Evolutionary conservation across 352 stramenopile genomes (phyloP).

Genomic region (Pythium aquatile): DNA sequence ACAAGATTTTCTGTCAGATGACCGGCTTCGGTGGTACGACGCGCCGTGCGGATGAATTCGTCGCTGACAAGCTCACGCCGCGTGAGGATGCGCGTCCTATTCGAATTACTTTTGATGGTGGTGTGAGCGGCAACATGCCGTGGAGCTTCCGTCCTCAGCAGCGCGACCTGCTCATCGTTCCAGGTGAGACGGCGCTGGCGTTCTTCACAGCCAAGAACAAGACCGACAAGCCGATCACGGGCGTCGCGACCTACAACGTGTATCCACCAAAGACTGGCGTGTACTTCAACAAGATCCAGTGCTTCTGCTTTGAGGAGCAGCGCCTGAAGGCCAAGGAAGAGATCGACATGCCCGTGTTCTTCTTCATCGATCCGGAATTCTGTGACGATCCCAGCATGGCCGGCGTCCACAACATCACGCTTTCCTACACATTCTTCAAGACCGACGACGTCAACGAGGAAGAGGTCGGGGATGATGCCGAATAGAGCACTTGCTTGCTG

Average conservation of each 20-base stretch:
- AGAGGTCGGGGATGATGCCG: slow-evolving; percentile 74
- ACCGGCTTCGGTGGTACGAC: slow-evolving; percentile 97
- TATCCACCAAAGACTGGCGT: slow-evolving; percentile 95
- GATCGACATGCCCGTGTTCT: slow-evolving; percentile 99
- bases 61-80: slow-evolving; percentile 86
- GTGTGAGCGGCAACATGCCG: slow-evolving; percentile 93
- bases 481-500: slow-evolving; percentile 22
- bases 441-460: slow-evolving; percentile 94
- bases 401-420: slow-evolving; percentile 97
- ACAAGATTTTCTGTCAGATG: slow-evolving; percentile 99
- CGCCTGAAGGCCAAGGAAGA: slow-evolving; percentile 95
- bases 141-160: slow-evolving; percentile 97
- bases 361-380: slow-evolving; percentile 99
- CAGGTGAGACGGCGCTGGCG: slow-evolving; percentile 97
- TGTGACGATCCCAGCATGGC: slow-evolving; percentile 95
- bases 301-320: slow-evolving; percentile 99
- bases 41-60: slow-evolving; percentile 71
- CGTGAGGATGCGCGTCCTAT: slow-evolving; percentile 92
- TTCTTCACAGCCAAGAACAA: slow-evolving; percentile 99
- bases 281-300: slow-evolving; percentile 99
- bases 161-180: slow-evolving; percentile 91
- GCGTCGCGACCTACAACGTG: slow-evolving; percentile 99
- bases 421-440: slow-evolving; percentile 99
- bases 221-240: slow-evolving; percentile 96
- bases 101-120: slow-evolving; percentile 96